Evolutionary conservation across 495 filamentous ascomycete genomes (phyloP).

Genomic region (Neurospora sp.): DNA sequence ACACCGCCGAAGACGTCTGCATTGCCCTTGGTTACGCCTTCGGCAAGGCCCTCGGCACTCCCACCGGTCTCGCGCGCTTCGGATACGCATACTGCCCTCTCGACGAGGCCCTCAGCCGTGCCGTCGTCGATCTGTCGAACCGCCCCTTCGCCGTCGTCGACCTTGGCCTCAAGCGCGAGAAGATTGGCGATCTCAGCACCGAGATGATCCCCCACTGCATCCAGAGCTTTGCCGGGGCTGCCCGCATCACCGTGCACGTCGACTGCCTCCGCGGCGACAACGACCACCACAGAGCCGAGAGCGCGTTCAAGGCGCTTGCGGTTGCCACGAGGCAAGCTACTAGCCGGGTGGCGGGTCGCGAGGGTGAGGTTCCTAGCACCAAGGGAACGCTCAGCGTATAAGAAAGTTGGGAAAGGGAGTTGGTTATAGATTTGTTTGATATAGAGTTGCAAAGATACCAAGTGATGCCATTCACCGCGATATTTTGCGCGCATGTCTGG

Average conservation of each 20-base stretch:
- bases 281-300: conserved; percentile 94
- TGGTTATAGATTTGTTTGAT: background rate
- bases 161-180: conserved; percentile 74
- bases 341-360: conserved; percentile 59
- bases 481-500: background rate
- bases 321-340: conserved; percentile 72
- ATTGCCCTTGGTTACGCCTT: conserved; percentile 84
- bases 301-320: conserved; percentile 93
- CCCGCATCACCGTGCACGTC: conserved; percentile 87
- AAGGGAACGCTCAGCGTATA: conserved; percentile 66
- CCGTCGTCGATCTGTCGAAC: conserved; percentile 88
- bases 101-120: conserved; percentile 88
- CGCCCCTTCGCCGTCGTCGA: conserved; percentile 77
- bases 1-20: conserved; percentile 93
- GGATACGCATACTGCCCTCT: conserved; percentile 84
- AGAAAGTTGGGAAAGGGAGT: background rate
- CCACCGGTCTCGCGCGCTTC: conserved; percentile 77
- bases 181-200: conserved; percentile 81
- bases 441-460: background rate
- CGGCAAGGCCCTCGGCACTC: conserved; percentile 60
- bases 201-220: conserved; percentile 98
- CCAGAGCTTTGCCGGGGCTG: conserved; percentile 83
- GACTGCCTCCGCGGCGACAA: conserved; percentile 81
- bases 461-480: background rate
- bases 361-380: conserved; percentile 88